Base-by-base conservation (phyloP, 1,284 basidiomycete genomes). In the Heterobasidion occidentale region DNA sequence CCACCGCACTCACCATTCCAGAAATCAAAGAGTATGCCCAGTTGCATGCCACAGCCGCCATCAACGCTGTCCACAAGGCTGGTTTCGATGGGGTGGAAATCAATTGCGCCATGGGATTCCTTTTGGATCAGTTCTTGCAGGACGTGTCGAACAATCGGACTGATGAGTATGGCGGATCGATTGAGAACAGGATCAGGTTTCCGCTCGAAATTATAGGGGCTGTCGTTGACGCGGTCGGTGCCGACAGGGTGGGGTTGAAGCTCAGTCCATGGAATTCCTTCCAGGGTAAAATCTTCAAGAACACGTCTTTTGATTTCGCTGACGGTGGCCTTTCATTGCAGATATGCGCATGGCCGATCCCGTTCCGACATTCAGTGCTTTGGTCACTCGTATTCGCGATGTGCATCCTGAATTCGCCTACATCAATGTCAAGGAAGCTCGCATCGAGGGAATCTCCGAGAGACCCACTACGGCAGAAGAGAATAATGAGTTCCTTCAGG, bases 161-260 rank as follows among this genome's bases (percentile, higher is more conserved):
- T 12, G 84, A 87, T 67, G 69, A 74, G 51, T 88, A 83, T 63
- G 83, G 83, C 7, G 83, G 82, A 2, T 73, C 73, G 2, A 58
- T 81, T 20, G 78, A 81, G 67, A 83, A 83, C 63, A 71, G 83
- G 15, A 62, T 70, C 2, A 68, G 77, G 11, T 84, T 86, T 57
- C 62, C 72, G 1, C 67, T 82, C 59, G 73, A 74, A 63, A 72
- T 78, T 14, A 64, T 77, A 20, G 71, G 74, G 8, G 57, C 55
- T 0, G 64, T 71, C 2, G 62, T 60, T 2, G 55, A 57, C 1
- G 65, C 64, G 9, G 62, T 70, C 6, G 69, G 69, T 1, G 58
- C 59, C 35, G 60, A 64, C 17, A 61, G 69, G 19, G 68, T 71
- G 9, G 77, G 70, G 8, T 67, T 80, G 55, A 70, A 79, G 14